Evolutionary conservation across 495 filamentous ascomycete genomes (phyloP).

Genomic region (Xylaria longipes): DNA sequence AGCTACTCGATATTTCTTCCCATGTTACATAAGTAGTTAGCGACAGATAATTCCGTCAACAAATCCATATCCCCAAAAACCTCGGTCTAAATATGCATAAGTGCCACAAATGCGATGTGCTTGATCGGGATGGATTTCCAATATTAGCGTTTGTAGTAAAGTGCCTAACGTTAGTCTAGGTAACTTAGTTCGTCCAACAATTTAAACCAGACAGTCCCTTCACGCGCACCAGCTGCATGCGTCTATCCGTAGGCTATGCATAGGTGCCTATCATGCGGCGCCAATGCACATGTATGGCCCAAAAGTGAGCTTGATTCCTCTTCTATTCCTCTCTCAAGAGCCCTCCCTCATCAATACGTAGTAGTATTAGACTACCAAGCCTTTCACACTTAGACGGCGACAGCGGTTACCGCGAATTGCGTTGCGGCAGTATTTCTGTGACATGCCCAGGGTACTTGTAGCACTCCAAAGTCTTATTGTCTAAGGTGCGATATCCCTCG

Average conservation of each 20-base stretch:
- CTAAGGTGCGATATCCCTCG: constrained; percentile 13
- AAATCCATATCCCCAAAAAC: constrained; percentile 19
- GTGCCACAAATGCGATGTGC: background rate
- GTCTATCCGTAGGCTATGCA: constrained; percentile 13
- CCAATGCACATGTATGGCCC: background rate
- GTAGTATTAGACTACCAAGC: background rate
- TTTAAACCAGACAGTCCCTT: background rate
- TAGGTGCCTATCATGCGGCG: constrained; percentile 21
- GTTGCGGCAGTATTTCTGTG: background rate
- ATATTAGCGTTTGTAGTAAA: background rate
- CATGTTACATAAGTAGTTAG: constrained; percentile 20
- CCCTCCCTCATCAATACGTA: background rate
- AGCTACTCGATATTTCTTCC: constrained; percentile 18
- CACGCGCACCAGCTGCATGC: constrained; percentile 11
- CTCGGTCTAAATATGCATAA: constrained; percentile 6
- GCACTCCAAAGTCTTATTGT: background rate
- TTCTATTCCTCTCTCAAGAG: background rate
- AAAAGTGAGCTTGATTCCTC: background rate
- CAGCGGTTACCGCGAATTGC: background rate
- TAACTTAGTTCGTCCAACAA: background rate
- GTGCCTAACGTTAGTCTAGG: too few relatives aligned
- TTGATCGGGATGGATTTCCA: background rate
- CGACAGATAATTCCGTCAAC: constrained; percentile 20
- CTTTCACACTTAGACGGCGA: background rate
- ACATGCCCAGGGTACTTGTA: background rate